Evolutionary conservation across 768 basidiomycete genomes (phyloP).

Genomic region (Pisolithus orientalis): DNA sequence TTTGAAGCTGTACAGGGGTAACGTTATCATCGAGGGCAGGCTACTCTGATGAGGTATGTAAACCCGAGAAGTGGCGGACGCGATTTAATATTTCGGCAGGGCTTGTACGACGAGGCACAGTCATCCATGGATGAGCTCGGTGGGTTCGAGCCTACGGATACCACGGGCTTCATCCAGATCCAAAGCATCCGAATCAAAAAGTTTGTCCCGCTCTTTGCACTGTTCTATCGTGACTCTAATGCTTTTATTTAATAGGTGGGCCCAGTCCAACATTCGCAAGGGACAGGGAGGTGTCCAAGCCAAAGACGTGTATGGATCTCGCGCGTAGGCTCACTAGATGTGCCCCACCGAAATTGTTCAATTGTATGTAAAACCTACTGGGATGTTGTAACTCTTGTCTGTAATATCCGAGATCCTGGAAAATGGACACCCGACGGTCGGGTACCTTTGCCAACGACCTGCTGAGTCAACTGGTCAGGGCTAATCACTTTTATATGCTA

Average conservation of each 20-base stretch:
- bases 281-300: conserved; percentile 74
- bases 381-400: too few relatives aligned
- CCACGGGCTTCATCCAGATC: conserved; percentile 94
- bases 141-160: conserved; percentile 95
- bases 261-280: conserved; percentile 78
- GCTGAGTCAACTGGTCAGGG: too few relatives aligned
- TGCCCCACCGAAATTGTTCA: too few relatives aligned
- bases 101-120: conserved; percentile 91
- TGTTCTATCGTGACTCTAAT: neutral
- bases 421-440: too few relatives aligned
- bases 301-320: conserved; percentile 73
- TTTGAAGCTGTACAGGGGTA: conserved; percentile 93
- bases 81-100: conserved; percentile 35
- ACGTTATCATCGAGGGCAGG: conserved; percentile 90
- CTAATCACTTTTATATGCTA: too few relatives aligned
- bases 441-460: too few relatives aligned
- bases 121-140: conserved; percentile 99
- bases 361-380: too few relatives aligned
- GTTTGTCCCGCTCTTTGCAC: conserved; percentile 36
- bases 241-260: conserved; percentile 52
- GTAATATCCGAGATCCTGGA: too few relatives aligned
- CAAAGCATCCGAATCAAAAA: conserved; percentile 98
- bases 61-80: neutral
- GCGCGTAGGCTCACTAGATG: conserved; percentile 31
- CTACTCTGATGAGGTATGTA: conserved; percentile 73